Percentiles rank a stretch among this genome's conserved stretches.
Evolutionary conservation across 768 basidiomycete species (phyloP).

Genomic region (Coprinellus micaceus): DNA sequence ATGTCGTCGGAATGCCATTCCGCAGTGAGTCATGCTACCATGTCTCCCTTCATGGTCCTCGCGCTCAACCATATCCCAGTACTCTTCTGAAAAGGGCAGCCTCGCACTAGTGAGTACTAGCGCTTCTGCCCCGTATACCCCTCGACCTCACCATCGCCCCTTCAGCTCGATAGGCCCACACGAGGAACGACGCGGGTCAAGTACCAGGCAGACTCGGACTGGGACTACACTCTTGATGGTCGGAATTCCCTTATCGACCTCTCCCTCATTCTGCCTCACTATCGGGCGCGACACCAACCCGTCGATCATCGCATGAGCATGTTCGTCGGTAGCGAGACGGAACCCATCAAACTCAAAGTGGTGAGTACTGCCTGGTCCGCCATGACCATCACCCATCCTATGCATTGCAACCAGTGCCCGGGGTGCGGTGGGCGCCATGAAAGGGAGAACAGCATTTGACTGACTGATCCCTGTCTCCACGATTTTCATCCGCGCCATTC

Average conservation of each 20-base stretch:
- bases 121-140: not conserved
- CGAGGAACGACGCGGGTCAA: conserved; percentile 60
- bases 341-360: conserved; percentile 66
- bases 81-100: conserved; percentile 8
- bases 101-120: conserved; percentile 5
- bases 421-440: too few species aligned
- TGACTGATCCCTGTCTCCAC: conserved; percentile 13
- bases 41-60: not conserved
- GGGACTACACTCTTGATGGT: conserved; percentile 63
- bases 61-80: not conserved
- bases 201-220: conserved; percentile 55
- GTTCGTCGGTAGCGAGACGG: conserved; percentile 51
- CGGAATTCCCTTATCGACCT: conserved; percentile 54
- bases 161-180: conserved; percentile 18
- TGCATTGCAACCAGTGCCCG: not conserved
- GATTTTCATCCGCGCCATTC: too few species aligned
- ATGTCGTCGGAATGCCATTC: conserved; percentile 10
- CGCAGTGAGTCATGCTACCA: conserved; percentile 7
- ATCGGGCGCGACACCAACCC: conserved; percentile 72
- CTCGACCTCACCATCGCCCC: not conserved
- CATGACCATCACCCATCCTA: not conserved
- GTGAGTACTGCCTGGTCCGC: conserved; percentile 40
- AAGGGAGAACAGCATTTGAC: not conserved
- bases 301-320: conserved; percentile 69
- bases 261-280: conserved; percentile 71